Base-by-base conservation (phyloP, 129 eudicot genomes). In the Pittosporum tobira region DNA sequence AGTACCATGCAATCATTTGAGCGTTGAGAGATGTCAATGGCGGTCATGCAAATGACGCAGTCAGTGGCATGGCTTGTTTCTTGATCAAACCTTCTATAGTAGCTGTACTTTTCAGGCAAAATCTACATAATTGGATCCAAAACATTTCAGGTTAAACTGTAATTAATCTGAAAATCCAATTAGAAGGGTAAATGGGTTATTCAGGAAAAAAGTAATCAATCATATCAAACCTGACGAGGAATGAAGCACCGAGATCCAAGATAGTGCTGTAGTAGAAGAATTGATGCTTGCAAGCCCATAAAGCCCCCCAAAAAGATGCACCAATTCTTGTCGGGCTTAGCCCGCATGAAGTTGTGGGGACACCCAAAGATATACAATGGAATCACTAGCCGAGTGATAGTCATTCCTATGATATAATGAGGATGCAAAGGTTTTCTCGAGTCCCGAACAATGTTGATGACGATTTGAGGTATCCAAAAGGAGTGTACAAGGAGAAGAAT, bases 381-480 rank as follows among this genome's bases (percentile, higher is more conserved):
- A 64, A 90, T 75, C 36, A 89, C 81, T 14, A 86, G 68, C 47
- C 98, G 94, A 27, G 94, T 90, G 18, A 78, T 22, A 22, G 94
- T 75, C 75, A 90, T 86, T 67, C 98, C 98, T 4, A 90, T 12
- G 60, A 90, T 83, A 64, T 83, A 90, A 63, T 75, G 84, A 51
- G 98, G 98, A 74, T 90, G 98, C 74, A 90, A 64, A 2, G 95
- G 88, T 65, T 85, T 82, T 73, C 87, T 80, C 46, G 94, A 78
- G 79, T 85, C 94, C 11, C 94, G 86, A 43, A 85, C 65, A 49
- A 85, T 61, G 50, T 85, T 90, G 20, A 80, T 77, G 59, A 73
- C n/a, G 38, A 90, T 90, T 78, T 90, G 97, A 10, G 98, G 98
- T 31, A 90, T 74, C 98, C 98, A 90, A 51, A 85, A 90, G 24